Base-by-base conservation (phyloP, 1,284 basidiomycete genomes). In the Fomitopsis pinicola region DNA sequence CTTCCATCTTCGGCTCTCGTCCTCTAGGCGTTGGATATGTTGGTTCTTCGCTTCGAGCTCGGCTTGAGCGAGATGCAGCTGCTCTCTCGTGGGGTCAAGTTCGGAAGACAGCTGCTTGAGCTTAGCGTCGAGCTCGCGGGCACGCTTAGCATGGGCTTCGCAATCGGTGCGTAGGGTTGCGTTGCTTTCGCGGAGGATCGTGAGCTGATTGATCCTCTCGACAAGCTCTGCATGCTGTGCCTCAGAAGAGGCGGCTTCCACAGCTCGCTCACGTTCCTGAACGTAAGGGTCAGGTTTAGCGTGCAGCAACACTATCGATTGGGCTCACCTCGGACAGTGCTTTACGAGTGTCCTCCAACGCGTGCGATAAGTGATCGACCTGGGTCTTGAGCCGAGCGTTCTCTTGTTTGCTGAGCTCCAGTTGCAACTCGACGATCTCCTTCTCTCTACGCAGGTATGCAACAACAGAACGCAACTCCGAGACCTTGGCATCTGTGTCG, bases 151-250 rank as follows among this genome's bases (percentile, higher is more conserved):
- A 63, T 90, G 80, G 19, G 76, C 78, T 64, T 92, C 90, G 62
- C 82, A 86, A 61, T 94, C 92, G 40, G 89, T 81, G 56, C 93
- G 86, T 2, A 97, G 80, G 1, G 92, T 94, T 0, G 87, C 84
- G 68, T 96, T 95, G 76, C 91, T 95, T 76, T 97, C 94, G 48
- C 94, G 86, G 7, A 96, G 80, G 59, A 95, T 84, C 63, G 92
- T 94, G 61, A 95, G 81, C 69, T 95, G 90, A 67, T 94, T 92
- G 74, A 96, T 95, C 68, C 92, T 85, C 71, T 95, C 92, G 45
- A 96, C 78, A 48, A 97, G 83, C 71, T 95, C 92, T 14, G 87
- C 83, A 66, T 96, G 94, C 69, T 95, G 91, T 2, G 87, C 80
- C n/a, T 90, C 86, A 2, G 89, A 90, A 0, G 86, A 80, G 2